Conservation (phyloP, 768 basidiomycete genomes). For the Suillus clintonianus region DNA sequence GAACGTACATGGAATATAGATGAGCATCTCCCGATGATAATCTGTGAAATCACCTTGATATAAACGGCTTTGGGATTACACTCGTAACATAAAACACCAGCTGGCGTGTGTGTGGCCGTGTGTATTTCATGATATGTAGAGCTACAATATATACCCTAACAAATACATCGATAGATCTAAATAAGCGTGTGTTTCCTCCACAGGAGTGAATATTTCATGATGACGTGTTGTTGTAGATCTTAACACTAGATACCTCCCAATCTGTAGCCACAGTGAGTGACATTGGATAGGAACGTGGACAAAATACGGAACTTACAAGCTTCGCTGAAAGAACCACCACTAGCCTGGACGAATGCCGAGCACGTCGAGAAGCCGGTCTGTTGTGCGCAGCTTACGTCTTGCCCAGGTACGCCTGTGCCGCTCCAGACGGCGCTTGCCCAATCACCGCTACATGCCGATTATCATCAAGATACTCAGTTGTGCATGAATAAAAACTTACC, state of each 20-base stretch:
- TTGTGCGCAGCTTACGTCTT: conserved; percentile 82
- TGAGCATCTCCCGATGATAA: neutral
- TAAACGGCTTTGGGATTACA: neutral
- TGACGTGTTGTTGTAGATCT: conserved; percentile 60
- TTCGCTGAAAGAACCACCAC: conserved; percentile 67
- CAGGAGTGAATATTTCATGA: conserved; percentile 5
- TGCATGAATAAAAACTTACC: conserved; percentile 42
- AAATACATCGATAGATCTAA: neutral
- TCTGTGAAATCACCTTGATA: neutral
- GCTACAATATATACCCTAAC: neutral
- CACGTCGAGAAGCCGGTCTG: conserved; percentile 84
- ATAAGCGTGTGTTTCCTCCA: neutral
- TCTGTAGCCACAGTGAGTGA: conserved; percentile 42
- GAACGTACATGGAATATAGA: neutral
- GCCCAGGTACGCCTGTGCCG: conserved; percentile 73
- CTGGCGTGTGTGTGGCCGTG: neutral
- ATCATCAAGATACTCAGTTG: neutral
- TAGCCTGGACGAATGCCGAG: conserved; percentile 70
- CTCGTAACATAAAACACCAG: neutral
- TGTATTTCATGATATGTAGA: neutral
- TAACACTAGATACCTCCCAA: conserved; percentile 80
- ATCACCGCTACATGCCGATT: conserved; percentile 59
- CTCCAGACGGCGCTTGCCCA: conserved; percentile 89
- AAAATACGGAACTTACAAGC: conserved; percentile 64
- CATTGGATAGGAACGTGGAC: conserved; percentile 6